Conservation (phyloP, 2,329 filamentous ascomycete genomes). For the Cryoendolithus antarcticus region DNA sequence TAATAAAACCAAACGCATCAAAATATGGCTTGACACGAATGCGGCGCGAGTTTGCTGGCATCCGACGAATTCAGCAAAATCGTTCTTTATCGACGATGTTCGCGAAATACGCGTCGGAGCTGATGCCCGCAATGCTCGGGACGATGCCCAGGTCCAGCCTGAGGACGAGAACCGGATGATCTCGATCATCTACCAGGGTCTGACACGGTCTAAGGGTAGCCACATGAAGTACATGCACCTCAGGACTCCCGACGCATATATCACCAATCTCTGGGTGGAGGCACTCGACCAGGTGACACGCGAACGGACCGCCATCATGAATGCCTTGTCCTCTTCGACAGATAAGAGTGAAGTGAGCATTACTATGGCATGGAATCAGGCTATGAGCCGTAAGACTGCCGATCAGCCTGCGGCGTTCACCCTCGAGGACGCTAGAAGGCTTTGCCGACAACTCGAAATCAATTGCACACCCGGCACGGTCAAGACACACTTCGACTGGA, state of each 20-base stretch:
- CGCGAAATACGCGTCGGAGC: conserved; percentile 77
- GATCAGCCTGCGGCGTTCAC: conserved; percentile 59
- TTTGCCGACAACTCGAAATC: conserved; percentile 85
- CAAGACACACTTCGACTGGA: conserved; percentile 59
- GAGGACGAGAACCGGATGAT: conserved; percentile 65
- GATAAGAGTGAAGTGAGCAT: conserved; percentile 73
- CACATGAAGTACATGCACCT: conserved; percentile 72
- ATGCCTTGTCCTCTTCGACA: conserved; percentile 61
- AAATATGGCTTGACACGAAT: conserved; percentile 68
- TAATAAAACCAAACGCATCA: conserved; percentile 61
- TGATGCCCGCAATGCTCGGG: conserved; percentile 78
- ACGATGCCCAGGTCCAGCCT: conserved; percentile 63
- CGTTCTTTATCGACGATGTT: conserved; percentile 90
- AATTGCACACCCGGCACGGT: conserved; percentile 70
- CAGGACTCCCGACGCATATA: conserved; percentile 60
- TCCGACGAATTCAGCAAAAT: conserved; percentile 62
- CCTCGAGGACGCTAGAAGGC: conserved; percentile 62
- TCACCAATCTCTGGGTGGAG: conserved; percentile 67
- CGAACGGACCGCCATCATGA: conserved; percentile 81
- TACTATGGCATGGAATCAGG: conserved; percentile 54
- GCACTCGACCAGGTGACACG: conserved; percentile 75
- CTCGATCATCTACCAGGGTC: conserved; percentile 74
- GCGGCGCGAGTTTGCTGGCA: conserved; percentile 85
- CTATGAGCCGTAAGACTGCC: conserved; percentile 58
- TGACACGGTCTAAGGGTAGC: conserved; percentile 61